A percentile compares a stretch with the other conserved stretches of the same genome.
Evolutionary conservation across 2,329 filamentous ascomycete species (phyloP).

Genomic region (Beauveria varroae): DNA sequence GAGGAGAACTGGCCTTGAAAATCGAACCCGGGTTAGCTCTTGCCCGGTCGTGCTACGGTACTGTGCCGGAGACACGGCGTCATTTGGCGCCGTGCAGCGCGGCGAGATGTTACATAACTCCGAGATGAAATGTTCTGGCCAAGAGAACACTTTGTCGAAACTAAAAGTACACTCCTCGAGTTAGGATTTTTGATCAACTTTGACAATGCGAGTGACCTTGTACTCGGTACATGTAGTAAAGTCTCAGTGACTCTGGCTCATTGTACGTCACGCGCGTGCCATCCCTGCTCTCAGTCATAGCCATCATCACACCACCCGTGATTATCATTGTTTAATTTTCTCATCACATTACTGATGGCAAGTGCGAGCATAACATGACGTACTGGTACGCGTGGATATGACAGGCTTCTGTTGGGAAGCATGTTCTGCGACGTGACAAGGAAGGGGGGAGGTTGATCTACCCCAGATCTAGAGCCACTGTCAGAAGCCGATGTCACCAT

Average conservation of each 20-base stretch:
- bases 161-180: too few species aligned
- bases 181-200: too few species aligned
- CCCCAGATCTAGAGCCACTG: conserved; percentile 5
- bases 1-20: neutral
- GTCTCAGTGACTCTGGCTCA: too few species aligned
- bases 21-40: neutral
- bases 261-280: too few species aligned
- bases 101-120: neutral
- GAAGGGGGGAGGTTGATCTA: neutral
- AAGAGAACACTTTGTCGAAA: neutral
- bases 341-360: neutral
- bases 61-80: neutral
- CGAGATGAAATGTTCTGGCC: neutral
- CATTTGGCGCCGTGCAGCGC: neutral
- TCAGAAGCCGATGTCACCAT: conserved; percentile 2
- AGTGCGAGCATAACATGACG: neutral
- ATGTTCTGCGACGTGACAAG: neutral
- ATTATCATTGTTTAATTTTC: too few species aligned
- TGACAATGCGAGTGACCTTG: too few species aligned
- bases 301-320: too few species aligned
- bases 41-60: neutral
- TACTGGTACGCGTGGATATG: neutral
- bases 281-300: too few species aligned
- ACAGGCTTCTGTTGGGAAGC: neutral
- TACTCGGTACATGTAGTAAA: too few species aligned